Conservation (phyloP, 1,284 basidiomycete genomes). For the Trichosporon asahii region DNA sequence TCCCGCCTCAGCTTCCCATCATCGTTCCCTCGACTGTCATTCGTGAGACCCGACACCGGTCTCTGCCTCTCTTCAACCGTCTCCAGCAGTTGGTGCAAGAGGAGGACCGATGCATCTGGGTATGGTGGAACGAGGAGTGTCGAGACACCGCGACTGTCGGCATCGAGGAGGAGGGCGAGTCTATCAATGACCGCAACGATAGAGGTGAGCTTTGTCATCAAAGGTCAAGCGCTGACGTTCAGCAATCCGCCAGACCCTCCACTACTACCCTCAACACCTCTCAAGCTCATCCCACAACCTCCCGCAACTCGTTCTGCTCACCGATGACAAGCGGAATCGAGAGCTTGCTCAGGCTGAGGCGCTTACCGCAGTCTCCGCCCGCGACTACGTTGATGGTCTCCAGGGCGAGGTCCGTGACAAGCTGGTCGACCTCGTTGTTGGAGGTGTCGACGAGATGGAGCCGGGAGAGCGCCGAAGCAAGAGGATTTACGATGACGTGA, state of each 20-base stretch:
- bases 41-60: slow-evolving; percentile 93
- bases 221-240: slow-evolving; percentile 6
- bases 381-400: slow-evolving; percentile 74
- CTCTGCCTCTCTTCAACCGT: slow-evolving; percentile 87
- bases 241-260: slow-evolving; percentile 79
- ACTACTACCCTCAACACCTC: slow-evolving; percentile 80
- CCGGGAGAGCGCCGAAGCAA: slow-evolving; percentile 52
- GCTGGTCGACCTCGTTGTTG: slow-evolving; percentile 75
- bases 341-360: slow-evolving; percentile 68
- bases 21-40: slow-evolving; percentile 92
- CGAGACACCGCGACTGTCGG: slow-evolving; percentile 55
- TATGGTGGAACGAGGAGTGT: slow-evolving; percentile 89
- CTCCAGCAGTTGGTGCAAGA: slow-evolving; percentile 74
- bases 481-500: slow-evolving; percentile 72
- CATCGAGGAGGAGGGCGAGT: slow-evolving; percentile 30
- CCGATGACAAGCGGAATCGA: slow-evolving; percentile 84
- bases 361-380: slow-evolving; percentile 64
- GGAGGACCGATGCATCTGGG: slow-evolving; percentile 72
- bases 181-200: slow-evolving; percentile 87
- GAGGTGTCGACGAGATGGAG: slow-evolving; percentile 58
- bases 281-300: slow-evolving; percentile 56
- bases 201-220: slow-evolving; percentile 59
- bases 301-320: slow-evolving; percentile 72
- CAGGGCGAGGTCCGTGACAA: slow-evolving; percentile 56
- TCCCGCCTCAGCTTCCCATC: slow-evolving; percentile 68